Conservation (phyloP, 2,329 filamentous ascomycete genomes). For the Cercospora sp. region DNA sequence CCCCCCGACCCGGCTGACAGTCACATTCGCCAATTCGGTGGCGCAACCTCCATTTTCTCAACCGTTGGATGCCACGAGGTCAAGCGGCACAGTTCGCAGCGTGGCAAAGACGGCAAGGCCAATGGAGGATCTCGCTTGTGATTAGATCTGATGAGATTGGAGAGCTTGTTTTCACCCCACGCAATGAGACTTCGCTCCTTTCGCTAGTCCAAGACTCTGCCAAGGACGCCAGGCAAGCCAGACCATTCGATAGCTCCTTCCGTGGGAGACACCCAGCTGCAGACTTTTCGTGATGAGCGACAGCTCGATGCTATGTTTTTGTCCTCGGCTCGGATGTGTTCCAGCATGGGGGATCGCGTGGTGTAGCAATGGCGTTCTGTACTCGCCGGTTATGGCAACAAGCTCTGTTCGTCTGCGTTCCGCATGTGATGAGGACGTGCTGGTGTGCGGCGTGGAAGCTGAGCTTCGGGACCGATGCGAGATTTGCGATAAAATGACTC, state of each 20-base stretch:
- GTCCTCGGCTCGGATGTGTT: not conserved
- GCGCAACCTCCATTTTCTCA: slow-evolving; percentile 1
- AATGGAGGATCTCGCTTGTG: slow-evolving; percentile 13
- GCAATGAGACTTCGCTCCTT: slow-evolving; percentile 1
- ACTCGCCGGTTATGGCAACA: not conserved
- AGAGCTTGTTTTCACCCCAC: slow-evolving; percentile 9
- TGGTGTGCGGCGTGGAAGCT: not conserved
- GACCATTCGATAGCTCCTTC: slow-evolving; percentile 3
- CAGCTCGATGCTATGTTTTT: not conserved
- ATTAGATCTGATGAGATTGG: slow-evolving; percentile 16
- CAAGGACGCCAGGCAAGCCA: slow-evolving; percentile 8
- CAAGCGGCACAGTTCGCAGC: slow-evolving; percentile 3
- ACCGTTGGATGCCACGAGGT: slow-evolving; percentile 1
- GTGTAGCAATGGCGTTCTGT: not conserved
- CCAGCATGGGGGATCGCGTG: not conserved
- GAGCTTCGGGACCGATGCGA: not conserved
- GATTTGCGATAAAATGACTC: not conserved
- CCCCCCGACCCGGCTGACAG: not conserved
- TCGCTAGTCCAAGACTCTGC: not conserved
- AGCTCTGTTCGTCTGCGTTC: not conserved
- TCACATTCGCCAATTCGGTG: not conserved
- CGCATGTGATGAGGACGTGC: not conserved
- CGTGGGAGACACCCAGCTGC: not conserved
- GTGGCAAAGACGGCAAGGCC: not conserved
- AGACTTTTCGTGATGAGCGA: not conserved